These are phyloP conservation scores for Aspergillus conjunctus DNA, from an alignment of 495 filamentous ascomycete species.

Conservation along the genomic window DNA sequence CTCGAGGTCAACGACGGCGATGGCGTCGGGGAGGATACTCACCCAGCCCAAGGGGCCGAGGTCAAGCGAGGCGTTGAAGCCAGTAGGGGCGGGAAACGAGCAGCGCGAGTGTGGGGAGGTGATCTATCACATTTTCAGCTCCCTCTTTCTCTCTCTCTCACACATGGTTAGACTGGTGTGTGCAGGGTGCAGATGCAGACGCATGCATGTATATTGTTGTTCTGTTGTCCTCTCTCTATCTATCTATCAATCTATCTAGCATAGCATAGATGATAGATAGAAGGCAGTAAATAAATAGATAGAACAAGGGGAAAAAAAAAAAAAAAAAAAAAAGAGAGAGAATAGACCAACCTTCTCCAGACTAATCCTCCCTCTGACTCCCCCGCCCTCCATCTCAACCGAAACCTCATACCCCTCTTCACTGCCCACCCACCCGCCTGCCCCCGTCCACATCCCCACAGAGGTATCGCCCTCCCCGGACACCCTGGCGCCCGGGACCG, in stretches of 20 bases:
- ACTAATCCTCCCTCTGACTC: constrained; percentile 14
- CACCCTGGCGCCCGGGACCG: background rate
- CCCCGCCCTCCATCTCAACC: background rate
- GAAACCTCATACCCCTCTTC: constrained; percentile 19
- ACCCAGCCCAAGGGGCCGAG: constrained; percentile 42
- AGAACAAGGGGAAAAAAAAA: background rate
- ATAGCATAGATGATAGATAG: too few relatives aligned
- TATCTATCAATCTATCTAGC: too few relatives aligned
- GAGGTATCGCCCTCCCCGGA: constrained; percentile 1
- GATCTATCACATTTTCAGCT: constrained; percentile 2
- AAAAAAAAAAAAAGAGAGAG: background rate
- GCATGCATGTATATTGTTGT: too few relatives aligned
- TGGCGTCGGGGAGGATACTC: constrained; percentile 36
- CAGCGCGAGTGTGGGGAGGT: constrained; percentile 12
- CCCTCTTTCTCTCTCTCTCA: background rate
- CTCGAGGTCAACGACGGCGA: constrained; percentile 31
- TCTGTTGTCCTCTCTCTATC: too few relatives aligned
- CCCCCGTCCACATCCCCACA: constrained; percentile 11
- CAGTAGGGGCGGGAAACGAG: background rate
- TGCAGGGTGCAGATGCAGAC: too few relatives aligned
- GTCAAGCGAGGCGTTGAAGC: constrained; percentile 22
- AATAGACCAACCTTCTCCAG: constrained; percentile 1
- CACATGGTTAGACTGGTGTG: background rate
- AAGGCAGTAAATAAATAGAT: background rate
- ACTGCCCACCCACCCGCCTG: constrained; percentile 15